Percentiles rank a stretch among this genome's conserved stretches.
These are phyloP conservation scores for Ensete ventricosum DNA, from an alignment of 176 grass and related monocot genomes.

Conservation along the genomic window DNA sequence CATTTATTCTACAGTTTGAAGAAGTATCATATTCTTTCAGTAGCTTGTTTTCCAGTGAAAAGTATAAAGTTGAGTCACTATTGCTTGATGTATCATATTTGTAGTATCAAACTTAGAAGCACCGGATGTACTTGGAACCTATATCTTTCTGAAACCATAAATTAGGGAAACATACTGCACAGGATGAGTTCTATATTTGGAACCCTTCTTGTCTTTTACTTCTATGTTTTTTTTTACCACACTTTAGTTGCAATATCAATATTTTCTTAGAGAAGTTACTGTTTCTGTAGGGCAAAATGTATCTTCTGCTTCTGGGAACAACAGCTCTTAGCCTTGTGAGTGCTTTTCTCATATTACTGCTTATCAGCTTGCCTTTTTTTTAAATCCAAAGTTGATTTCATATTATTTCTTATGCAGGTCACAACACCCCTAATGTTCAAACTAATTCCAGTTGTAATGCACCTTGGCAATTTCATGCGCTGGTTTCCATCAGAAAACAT, in stretches of 20 bases:
- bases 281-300: slow-evolving; percentile 81
- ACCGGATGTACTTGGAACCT: not conserved
- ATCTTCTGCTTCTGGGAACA: slow-evolving; percentile 89
- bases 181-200: no score
- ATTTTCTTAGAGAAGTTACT: slow-evolving; percentile 4
- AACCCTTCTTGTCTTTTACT: not conserved
- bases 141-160: no score
- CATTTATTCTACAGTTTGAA: slow-evolving; percentile 13
- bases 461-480: slow-evolving; percentile 87
- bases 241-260: no score
- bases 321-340: slow-evolving; percentile 94
- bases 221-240: no score
- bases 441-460: slow-evolving; percentile 90
- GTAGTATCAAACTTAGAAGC: not conserved
- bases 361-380: not conserved
- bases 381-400: slow-evolving; percentile 7
- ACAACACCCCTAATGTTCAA: slow-evolving; percentile 99
- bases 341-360: slow-evolving; percentile 14
- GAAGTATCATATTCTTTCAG: not conserved
- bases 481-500: slow-evolving; percentile 80
- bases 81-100: not conserved
- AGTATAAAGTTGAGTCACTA: not conserved
- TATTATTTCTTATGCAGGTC: slow-evolving; percentile 44
- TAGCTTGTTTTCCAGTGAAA: not conserved
- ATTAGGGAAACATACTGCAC: not conserved